Evolutionary conservation across 148 eudicot species (phyloP), one percentile per base, ranked within the genome.

Genomic region (Mesembryanthemum crystallinum): DNA sequence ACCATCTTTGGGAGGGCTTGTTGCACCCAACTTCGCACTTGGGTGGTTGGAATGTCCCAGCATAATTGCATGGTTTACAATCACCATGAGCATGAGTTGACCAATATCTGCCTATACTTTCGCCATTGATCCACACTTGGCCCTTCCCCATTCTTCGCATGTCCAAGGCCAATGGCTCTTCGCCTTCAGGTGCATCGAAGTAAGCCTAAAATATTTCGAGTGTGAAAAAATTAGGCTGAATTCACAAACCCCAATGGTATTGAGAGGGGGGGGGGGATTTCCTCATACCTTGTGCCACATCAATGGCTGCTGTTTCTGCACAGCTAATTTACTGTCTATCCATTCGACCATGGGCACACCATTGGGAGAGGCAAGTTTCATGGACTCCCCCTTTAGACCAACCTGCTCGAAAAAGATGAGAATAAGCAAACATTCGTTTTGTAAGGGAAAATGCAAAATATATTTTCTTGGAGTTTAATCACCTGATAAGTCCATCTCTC

Each of bases 131-230:
- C 98, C 98, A 94, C 25, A 88, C 88, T 81, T 94, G 90, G 67
- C 98, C 98, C 74, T 94, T 94, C n/a, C 98, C 96, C 98, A 94
- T 94, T 78, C 97, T 94, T 66, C 76, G 76, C 92, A 94, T 86
- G 80, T 94, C 98, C 86, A 94, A 77, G 69, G 91, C 98, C 77
- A 94, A 82, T 21, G 97, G 97, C 59, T 90, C 96, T 49, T 83
- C 85, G 33, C 97, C 98, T 63, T 84, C 83, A 33, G 98, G 98
- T 47, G 89, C 86, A 64, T 94, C 79, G 51, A 94, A 94, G 76
- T 83, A 87, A 77, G 94, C 94, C 98, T 94, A 83, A 80, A 85
- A 59, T 47, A 62, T 72, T 76, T 62, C 24, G 23, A 20, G 32
- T 42, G 54, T 27, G 10, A 42, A 69, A 71, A 43, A 71, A 55